Evolutionary conservation across 78 protist species (phyloP).

Genomic region (Dictyostelium brefeldianum): DNA sequence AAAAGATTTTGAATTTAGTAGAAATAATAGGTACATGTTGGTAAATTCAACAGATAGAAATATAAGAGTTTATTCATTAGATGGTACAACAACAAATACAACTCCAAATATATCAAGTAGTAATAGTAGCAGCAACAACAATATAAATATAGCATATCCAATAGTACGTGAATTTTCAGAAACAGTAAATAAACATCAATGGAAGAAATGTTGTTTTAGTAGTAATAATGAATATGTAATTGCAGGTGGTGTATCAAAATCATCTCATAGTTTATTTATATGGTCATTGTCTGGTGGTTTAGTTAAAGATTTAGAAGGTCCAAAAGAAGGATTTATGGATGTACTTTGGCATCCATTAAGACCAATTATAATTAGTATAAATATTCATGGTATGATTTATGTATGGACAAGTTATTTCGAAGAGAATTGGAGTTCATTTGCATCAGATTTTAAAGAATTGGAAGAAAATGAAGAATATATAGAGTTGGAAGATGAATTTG

Average conservation of each 20-base stretch:
- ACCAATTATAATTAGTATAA: conserved; percentile 56
- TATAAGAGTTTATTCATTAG: conserved; percentile 48
- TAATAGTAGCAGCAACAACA: too few species aligned
- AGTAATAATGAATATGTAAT: conserved; percentile 68
- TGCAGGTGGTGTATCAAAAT: conserved; percentile 69
- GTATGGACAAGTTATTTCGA: conserved; percentile 73
- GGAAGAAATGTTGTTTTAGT: conserved; percentile 80
- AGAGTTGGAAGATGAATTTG: conserved; percentile 93
- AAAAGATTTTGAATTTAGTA: conserved; percentile 68
- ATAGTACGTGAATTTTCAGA: conserved; percentile 51
- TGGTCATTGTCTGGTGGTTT: conserved; percentile 80
- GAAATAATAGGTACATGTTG: conserved; percentile 60
- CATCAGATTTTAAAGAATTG: conserved; percentile 89
- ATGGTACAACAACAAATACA: not conserved
- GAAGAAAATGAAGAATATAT: conserved; percentile 88
- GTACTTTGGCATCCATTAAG: conserved; percentile 83
- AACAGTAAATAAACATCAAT: conserved; percentile 78
- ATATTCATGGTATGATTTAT: conserved; percentile 57
- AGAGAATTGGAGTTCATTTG: conserved; percentile 93
- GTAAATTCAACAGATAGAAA: conserved; percentile 46
- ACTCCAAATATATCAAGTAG: too few species aligned
- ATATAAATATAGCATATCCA: not conserved
- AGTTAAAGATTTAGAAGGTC: conserved; percentile 86
- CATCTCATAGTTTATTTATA: conserved; percentile 60
- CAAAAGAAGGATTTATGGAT: conserved; percentile 85